A percentile compares a stretch with the other conserved stretches of the same genome.
phyloP scores from a whole-genome alignment of 2,329 filamentous ascomycete species.

The Pseudocercospora ulei region DNA sequence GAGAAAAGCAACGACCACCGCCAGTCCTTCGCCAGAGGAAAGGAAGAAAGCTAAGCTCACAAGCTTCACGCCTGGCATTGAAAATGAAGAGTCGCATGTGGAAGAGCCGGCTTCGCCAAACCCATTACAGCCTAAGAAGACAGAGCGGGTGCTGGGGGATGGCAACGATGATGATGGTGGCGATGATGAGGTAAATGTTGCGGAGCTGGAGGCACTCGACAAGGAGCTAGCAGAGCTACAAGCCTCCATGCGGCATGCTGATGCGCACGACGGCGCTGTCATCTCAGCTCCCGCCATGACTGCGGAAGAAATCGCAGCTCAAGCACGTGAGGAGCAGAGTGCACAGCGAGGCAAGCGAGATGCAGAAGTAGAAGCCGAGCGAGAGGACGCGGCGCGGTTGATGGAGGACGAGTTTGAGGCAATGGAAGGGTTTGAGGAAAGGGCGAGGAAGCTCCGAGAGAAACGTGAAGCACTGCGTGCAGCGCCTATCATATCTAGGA shows the following conservation, averaged over 20 bases:
- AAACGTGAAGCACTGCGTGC: constrained; percentile 40
- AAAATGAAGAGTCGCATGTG: constrained; percentile 30
- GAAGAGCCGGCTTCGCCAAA: constrained; percentile 21
- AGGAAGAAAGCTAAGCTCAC: constrained; percentile 23
- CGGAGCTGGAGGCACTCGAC: constrained; percentile 62
- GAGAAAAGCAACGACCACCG: constrained; percentile 40
- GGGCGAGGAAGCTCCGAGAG: constrained; percentile 40
- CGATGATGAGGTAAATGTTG: constrained; percentile 21
- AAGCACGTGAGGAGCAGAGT: constrained; percentile 40
- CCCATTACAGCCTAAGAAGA: neutral
- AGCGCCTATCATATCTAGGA: no score
- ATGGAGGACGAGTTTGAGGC: constrained; percentile 44
- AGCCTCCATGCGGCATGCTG: constrained; percentile 14
- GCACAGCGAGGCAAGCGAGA: constrained; percentile 38
- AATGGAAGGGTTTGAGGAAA: constrained; percentile 43
- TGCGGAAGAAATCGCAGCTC: constrained; percentile 41
- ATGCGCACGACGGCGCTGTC: constrained; percentile 28
- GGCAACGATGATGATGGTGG: constrained; percentile 11
- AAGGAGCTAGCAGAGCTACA: constrained; percentile 56
- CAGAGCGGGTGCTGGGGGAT: neutral
- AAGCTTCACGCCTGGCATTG: constrained; percentile 5
- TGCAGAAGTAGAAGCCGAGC: constrained; percentile 42
- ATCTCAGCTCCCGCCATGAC: constrained; percentile 43
- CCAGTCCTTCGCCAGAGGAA: constrained; percentile 16
- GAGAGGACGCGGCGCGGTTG: constrained; percentile 40